Base-by-base conservation (phyloP, 2,329 filamentous ascomycete species). In the Metarhizium robertsii region DNA sequence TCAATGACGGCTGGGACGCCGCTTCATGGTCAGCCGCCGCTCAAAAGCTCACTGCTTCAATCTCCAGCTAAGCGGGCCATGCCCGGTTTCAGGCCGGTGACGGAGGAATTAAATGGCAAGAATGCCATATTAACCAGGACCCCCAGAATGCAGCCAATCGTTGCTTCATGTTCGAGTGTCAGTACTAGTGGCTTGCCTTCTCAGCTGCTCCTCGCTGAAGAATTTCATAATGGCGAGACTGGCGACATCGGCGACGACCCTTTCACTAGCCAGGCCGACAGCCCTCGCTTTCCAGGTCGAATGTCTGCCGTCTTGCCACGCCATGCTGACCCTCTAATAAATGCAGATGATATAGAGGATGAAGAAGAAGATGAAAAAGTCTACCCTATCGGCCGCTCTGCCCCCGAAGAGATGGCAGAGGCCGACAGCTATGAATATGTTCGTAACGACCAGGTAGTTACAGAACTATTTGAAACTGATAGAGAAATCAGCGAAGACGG, bases 1-100 rank as follows among this genome's bases (percentile, higher is more conserved):
- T 60, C 61, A 2, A 25, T 38, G 45, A 16, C 51, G 38, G 63
- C 61, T 18, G 61, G 61, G 25, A 66, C 60, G 25, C 57, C 65
- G 20, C 66, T 68, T 32, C 58, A 68, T 38, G 59, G 59, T n/a
- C 61, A 69, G 25, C 74, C 73, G 13, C 71, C 73, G 1, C 70
- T 75, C 55, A 80, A 79, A 65, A 63, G 69, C 3, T 76, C 78
- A 0, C 67, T 79, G 50, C 67, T 82, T 5, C 74, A 77, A 50
- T 82, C 81, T 8, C 78, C 78, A 3, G 76, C 78, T 1, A 81
- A 80, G 62, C 71, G 76, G 53, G 65, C 69, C 2, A 65, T 71
- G 49, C 66, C 69, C 14, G 65, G 65, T 6, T 57, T 73, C 57
- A 67, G 68, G 49, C 65, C 72, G 16, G 59, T 69, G 2, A 62